Evolutionary conservation across 1,284 basidiomycete species (phyloP), one percentile per base, ranked within the genome.

Genomic region (Microbotryum lychnidis-dioicae): DNA sequence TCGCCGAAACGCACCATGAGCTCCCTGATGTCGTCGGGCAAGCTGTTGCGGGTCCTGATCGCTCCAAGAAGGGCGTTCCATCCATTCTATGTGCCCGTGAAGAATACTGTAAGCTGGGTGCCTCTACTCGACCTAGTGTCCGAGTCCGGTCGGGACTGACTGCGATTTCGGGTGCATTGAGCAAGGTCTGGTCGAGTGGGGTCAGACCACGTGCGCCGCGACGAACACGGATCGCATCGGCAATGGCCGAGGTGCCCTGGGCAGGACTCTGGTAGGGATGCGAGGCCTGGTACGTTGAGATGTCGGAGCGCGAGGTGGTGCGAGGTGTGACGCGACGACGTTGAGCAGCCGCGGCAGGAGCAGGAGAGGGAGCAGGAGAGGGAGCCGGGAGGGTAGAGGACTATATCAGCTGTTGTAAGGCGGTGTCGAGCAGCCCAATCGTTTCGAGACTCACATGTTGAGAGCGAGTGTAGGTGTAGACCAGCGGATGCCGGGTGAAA

Each of bases 41-140:
- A 69, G 54, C 73, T 73, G 58, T 73, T 77, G 55, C 72, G 71
- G 44, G 71, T 76, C 25, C 77, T 63, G 7, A 77, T 71, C 0
- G 76, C 74, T 8, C 77, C 77, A 14, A 78, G 69, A 4, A 78
- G 72, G 16, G 70, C 71, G 67, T 77, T 77, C 77, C 77, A 78
- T n/a, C 77, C 77, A 53, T 69, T 66, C 71, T 73, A 50, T 20
- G 7, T 14, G 9, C 8, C 31, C 31, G 10, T 31, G 9, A 9
- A 29, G 48, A 16, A 29, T 50, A 23, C 6, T 9, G 12, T 23
- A 6, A 23, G 27, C 21, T 23, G 48, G 23, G 20, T 50, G 18
- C 10, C 20, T 23, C 47, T 25, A 48, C 23, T 9, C n/a, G 48
- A 50, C 12, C 48, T 23, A 6, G 20, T 23, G 20, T 23, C 23